Evolutionary conservation across 1,284 basidiomycete genomes (phyloP).

Genomic region (Megacollybia platyphylla): DNA sequence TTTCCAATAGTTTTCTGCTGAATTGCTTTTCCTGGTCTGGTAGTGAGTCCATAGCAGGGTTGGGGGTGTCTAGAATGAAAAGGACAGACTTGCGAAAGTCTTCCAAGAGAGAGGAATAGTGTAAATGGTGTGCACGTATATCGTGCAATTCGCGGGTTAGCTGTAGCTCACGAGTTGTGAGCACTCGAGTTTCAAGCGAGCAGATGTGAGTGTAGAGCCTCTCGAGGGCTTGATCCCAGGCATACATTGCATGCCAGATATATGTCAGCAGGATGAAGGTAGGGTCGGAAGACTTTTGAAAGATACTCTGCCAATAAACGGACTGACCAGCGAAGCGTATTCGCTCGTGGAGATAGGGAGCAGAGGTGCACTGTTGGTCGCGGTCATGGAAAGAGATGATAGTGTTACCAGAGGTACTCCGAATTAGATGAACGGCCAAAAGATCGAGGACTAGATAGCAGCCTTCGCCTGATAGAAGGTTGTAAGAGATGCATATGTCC

Average conservation of each 20-base stretch:
- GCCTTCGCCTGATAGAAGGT: slow-evolving; percentile 9
- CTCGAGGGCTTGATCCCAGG: slow-evolving; percentile 45
- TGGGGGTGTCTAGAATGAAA: slow-evolving; percentile 25
- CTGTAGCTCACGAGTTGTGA: slow-evolving; percentile 19
- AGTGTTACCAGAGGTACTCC: slow-evolving; percentile 23
- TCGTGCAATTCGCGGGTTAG: slow-evolving; percentile 20
- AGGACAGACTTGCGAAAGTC: slow-evolving; percentile 26
- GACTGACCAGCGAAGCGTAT: slow-evolving; percentile 28
- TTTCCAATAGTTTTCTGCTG: slow-evolving; percentile 17
- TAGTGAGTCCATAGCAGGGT: slow-evolving; percentile 26
- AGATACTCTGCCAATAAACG: slow-evolving; percentile 44
- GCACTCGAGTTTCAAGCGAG: slow-evolving; percentile 25
- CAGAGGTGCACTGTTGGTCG: slow-evolving; percentile 17
- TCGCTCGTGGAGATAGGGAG: slow-evolving; percentile 20
- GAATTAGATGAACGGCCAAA: slow-evolving; percentile 28
- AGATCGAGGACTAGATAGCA: slow-evolving; percentile 23
- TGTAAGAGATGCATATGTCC: not conserved
- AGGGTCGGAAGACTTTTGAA: slow-evolving; percentile 30
- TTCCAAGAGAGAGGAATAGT: slow-evolving; percentile 28
- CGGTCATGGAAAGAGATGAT: slow-evolving; percentile 26
- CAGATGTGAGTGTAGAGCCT: slow-evolving; percentile 33
- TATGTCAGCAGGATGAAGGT: slow-evolving; percentile 38
- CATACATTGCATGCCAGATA: slow-evolving; percentile 45
- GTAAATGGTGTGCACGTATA: slow-evolving; percentile 29
- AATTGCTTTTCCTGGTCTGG: slow-evolving; percentile 9